Percentiles rank a stretch among this genome's conserved stretches.
Evolutionary conservation across 23 red algal species (phyloP).

Genomic region (Agarophyton chilense): DNA sequence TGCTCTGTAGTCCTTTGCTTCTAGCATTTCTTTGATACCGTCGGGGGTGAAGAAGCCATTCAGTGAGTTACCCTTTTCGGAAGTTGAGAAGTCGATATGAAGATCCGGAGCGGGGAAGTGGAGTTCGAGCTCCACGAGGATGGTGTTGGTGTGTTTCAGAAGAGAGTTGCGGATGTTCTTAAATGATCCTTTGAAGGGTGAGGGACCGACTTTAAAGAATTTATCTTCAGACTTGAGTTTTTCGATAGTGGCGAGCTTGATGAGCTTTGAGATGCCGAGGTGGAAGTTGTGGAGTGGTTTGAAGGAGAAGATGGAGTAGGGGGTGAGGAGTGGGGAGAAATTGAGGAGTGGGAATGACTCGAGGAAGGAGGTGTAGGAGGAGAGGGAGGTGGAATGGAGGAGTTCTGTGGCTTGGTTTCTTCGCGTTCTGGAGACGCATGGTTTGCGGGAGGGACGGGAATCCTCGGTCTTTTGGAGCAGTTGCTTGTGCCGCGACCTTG

Average conservation of each 20-base stretch:
- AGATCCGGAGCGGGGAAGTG: too few relatives aligned
- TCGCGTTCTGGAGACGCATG: background rate
- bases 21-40: too few relatives aligned
- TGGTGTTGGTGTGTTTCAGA: background rate
- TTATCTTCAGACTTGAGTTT: background rate
- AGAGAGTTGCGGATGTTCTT: background rate
- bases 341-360: too few relatives aligned
- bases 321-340: background rate
- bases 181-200: background rate
- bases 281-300: constrained; percentile 11
- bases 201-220: background rate
- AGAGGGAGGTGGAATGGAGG: background rate
- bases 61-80: background rate
- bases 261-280: constrained; percentile 15
- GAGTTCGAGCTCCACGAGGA: background rate
- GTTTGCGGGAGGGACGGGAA: background rate
- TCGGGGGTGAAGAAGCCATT: too few relatives aligned
- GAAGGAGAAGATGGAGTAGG: constrained; percentile 17
- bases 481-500: too few relatives aligned
- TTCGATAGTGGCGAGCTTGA: constrained; percentile 1
- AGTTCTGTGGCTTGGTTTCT: background rate
- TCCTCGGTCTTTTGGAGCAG: too few relatives aligned
- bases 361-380: background rate
- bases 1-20: too few relatives aligned
- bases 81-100: too few relatives aligned